phyloP scores from a whole-genome alignment of 2,329 filamentous ascomycete genomes.

The Akanthomyces muscarius region DNA sequence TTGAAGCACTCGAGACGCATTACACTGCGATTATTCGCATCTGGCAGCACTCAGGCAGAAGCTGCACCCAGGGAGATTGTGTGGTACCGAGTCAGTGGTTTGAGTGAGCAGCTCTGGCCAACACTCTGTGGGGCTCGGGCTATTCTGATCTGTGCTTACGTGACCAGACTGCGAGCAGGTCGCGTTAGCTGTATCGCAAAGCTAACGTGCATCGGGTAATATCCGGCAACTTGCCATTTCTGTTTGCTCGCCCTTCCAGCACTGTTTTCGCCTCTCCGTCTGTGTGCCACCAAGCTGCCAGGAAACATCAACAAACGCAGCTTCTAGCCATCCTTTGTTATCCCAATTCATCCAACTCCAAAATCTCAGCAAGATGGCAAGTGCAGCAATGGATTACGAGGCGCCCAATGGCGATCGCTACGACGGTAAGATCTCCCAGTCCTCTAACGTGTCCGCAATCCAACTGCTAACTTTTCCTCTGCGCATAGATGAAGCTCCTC shows the following conservation, averaged over 20 bases:
- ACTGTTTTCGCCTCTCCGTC: conserved; percentile 12
- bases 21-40: too few species aligned
- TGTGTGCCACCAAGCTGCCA: background rate
- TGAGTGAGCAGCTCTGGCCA: too few species aligned
- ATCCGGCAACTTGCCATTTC: background rate
- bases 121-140: background rate
- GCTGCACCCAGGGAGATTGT: too few species aligned
- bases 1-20: too few species aligned
- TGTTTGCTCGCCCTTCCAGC: conserved; percentile 4
- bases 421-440: conserved; percentile 48
- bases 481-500: conserved; percentile 55
- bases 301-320: conserved; percentile 15
- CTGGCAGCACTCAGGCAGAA: too few species aligned
- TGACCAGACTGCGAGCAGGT: background rate
- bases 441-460: background rate
- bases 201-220: conserved; percentile 2
- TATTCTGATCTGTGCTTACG: background rate
- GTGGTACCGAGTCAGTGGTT: too few species aligned
- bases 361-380: conserved; percentile 47
- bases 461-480: background rate
- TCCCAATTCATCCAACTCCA: conserved; percentile 5
- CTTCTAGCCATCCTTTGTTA: background rate
- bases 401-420: conserved; percentile 63
- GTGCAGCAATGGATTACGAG: conserved; percentile 67
- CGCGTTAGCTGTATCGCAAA: background rate